Percentiles rank a stretch among this genome's conserved stretches.
These are phyloP conservation scores for Penicillium canariense DNA, from an alignment of 495 filamentous ascomycete species.

Conservation along the genomic window DNA sequence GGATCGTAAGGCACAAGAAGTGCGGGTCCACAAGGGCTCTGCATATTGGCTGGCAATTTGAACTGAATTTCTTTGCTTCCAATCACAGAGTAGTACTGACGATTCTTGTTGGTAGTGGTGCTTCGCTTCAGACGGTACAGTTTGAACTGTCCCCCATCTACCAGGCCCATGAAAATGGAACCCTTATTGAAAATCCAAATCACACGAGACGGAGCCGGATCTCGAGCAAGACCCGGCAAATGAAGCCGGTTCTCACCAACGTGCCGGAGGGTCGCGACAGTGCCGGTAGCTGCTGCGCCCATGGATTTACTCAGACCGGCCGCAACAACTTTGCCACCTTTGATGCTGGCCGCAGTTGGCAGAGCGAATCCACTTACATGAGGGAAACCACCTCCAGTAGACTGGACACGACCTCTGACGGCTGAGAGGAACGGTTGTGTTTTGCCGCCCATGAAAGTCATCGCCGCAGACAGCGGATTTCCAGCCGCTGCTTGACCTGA, in stretches of 20 bases:
- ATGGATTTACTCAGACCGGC: slow-evolving; percentile 81
- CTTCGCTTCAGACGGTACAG: slow-evolving; percentile 62
- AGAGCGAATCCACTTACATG: slow-evolving; percentile 48
- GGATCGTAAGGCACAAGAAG: slow-evolving; percentile 30
- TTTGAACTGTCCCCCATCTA: slow-evolving; percentile 52
- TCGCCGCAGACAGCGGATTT: slow-evolving; percentile 63
- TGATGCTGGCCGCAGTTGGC: slow-evolving; percentile 65
- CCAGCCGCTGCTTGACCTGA: slow-evolving; percentile 53
- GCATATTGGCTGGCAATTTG: slow-evolving; percentile 51
- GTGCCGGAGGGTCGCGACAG: slow-evolving; percentile 75
- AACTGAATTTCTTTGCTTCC: slow-evolving; percentile 63
- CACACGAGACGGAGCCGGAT: slow-evolving; percentile 42
- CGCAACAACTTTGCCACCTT: slow-evolving; percentile 74
- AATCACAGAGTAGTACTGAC: slow-evolving; percentile 51
- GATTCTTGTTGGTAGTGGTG: slow-evolving; percentile 37
- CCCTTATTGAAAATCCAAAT: slow-evolving; percentile 41
- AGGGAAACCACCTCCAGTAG: slow-evolving; percentile 48
- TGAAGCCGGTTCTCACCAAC: slow-evolving; percentile 81
- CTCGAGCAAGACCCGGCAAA: slow-evolving; percentile 55
- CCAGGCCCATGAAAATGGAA: slow-evolving; percentile 34
- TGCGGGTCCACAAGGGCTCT: slow-evolving; percentile 38
- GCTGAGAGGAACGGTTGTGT: slow-evolving; percentile 61
- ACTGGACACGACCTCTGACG: slow-evolving; percentile 49
- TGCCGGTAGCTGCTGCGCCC: slow-evolving; percentile 74
- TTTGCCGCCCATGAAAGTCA: slow-evolving; percentile 51